phyloP scores from a whole-genome alignment of 108 stramenopile genomes.

The Skeletonema potamos region DNA sequence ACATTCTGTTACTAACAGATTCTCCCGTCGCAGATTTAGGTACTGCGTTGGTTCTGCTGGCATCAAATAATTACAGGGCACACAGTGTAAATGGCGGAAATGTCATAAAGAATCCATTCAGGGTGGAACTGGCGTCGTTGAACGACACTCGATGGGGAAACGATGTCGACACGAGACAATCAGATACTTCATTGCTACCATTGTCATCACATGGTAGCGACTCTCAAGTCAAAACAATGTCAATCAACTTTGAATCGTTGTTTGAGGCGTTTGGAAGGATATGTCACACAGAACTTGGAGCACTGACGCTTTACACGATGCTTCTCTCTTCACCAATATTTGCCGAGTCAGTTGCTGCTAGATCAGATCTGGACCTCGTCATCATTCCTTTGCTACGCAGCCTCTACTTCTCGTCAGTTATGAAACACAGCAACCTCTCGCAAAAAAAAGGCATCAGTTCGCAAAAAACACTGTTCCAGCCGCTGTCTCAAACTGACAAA shows the following conservation, averaged over 20 bases:
- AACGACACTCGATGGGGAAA: conserved; percentile 75
- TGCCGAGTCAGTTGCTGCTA: conserved; percentile 61
- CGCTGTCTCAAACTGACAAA: conserved; percentile 27
- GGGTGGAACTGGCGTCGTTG: conserved; percentile 49
- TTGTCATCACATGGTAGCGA: neutral
- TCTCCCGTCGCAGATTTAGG: conserved; percentile 71
- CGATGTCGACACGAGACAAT: neutral
- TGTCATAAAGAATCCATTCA: conserved; percentile 53
- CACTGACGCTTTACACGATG: conserved; percentile 70
- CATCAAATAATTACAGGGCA: conserved; percentile 64
- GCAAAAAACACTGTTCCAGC: conserved; percentile 1
- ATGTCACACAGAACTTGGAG: conserved; percentile 70
- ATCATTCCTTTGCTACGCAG: conserved; percentile 69
- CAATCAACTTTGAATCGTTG: conserved; percentile 74
- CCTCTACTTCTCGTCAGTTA: conserved; percentile 34
- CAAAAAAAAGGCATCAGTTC: neutral
- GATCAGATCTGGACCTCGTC: conserved; percentile 73
- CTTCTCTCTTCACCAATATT: conserved; percentile 71
- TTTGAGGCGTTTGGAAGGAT: conserved; percentile 66
- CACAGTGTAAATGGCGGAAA: conserved; percentile 4
- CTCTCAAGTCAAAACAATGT: conserved; percentile 11
- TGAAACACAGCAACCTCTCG: conserved; percentile 1
- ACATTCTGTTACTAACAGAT: conserved; percentile 73
- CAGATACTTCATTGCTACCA: conserved; percentile 19
- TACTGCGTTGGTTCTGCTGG: conserved; percentile 53